Percentiles rank a stretch among this genome's conserved stretches.
These are phyloP conservation scores for Plasmodium cynomolgi DNA, from an alignment of 169 alveolate genomes.

Conservation along the genomic window DNA sequence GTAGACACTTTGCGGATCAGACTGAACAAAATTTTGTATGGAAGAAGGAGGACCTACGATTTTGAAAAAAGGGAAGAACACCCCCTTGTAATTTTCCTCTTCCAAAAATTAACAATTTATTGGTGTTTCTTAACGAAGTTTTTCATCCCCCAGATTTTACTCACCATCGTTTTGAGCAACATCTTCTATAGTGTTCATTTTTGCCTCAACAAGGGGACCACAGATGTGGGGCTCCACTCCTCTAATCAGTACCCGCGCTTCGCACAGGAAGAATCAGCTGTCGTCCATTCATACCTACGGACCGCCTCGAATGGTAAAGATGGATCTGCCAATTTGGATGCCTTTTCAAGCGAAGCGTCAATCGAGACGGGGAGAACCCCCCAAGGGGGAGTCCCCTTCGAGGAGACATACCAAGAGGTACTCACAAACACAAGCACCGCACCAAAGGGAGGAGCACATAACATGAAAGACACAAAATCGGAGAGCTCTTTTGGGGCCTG, in stretches of 20 bases:
- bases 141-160: slow-evolving; percentile 42
- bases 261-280: not conserved
- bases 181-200: slow-evolving; percentile 1
- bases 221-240: not conserved
- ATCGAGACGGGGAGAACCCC: not conserved
- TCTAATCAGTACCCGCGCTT: not conserved
- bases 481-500: not conserved
- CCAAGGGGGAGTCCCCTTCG: not conserved
- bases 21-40: slow-evolving; percentile 58
- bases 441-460: not conserved
- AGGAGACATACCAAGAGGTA: not conserved
- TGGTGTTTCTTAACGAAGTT: slow-evolving; percentile 60
- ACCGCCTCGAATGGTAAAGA: not conserved
- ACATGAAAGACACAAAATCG: not conserved
- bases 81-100: not conserved
- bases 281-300: not conserved
- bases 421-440: not conserved
- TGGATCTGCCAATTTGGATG: not conserved
- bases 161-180: slow-evolving; percentile 6
- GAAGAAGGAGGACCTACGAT: slow-evolving; percentile 22
- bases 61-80: not conserved
- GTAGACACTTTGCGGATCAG: slow-evolving; percentile 18
- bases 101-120: slow-evolving; percentile 6
- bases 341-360: not conserved
- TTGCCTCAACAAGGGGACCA: not conserved